A percentile compares a stretch with the other conserved stretches of the same genome.
Evolutionary conservation across 371 early-diverging fungal species (phyloP).

Genomic region (Cladochytrium tenue): DNA sequence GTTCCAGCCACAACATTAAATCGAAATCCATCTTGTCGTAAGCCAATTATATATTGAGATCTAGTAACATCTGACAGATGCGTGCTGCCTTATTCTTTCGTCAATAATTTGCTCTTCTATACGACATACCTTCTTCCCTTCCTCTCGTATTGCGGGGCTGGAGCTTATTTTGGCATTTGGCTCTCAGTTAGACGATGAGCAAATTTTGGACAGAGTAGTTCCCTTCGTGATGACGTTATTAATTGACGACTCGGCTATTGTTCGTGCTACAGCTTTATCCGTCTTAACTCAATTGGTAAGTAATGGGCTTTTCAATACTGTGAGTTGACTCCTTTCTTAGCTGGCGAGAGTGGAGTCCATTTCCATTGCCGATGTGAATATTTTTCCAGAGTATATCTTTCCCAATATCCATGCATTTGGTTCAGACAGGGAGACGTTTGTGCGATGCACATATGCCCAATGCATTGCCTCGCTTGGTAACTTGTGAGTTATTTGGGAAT

Average conservation of each 20-base stretch:
- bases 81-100: conserved; percentile 40
- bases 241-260: conserved; percentile 68
- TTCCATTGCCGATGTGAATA: conserved; percentile 76
- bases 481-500: neutral
- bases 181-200: conserved; percentile 69
- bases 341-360: conserved; percentile 75
- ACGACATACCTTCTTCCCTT: conserved; percentile 71
- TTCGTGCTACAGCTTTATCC: conserved; percentile 74
- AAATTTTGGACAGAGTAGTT: conserved; percentile 77
- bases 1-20: too few species aligned
- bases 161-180: conserved; percentile 74
- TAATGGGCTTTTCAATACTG: conserved; percentile 1
- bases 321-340: too few species aligned
- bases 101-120: conserved; percentile 68
- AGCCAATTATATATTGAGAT: too few species aligned
- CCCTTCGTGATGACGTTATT: conserved; percentile 80
- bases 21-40: too few species aligned
- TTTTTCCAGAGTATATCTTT: conserved; percentile 88
- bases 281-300: conserved; percentile 75
- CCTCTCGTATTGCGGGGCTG: conserved; percentile 72
- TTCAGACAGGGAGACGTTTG: conserved; percentile 73
- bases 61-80: conserved; percentile 20
- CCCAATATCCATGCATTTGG: conserved; percentile 72
- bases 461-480: conserved; percentile 68
- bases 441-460: conserved; percentile 78